These are phyloP conservation scores for Tricholoma flavovirens DNA, from an alignment of 768 basidiomycete species.

Conservation along the genomic window DNA sequence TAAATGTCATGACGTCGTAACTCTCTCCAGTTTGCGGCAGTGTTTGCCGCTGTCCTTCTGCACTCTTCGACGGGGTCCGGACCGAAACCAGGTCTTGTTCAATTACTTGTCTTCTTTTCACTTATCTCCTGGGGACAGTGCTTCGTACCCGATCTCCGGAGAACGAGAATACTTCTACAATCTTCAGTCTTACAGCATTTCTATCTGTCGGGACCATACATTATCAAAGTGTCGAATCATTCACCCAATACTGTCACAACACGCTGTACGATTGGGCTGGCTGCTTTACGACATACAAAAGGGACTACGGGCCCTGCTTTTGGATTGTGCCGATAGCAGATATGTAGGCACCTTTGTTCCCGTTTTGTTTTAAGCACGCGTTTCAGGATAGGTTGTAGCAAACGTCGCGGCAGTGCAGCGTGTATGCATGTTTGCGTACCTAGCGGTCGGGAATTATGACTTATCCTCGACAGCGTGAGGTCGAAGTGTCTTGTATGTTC, in stretches of 20 bases:
- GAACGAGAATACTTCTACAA: background rate
- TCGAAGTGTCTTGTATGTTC: background rate
- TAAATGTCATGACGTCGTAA: background rate
- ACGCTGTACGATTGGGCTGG: too few species aligned
- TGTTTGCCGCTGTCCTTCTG: background rate
- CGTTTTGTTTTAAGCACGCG: background rate
- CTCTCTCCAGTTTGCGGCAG: background rate
- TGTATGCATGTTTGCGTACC: background rate
- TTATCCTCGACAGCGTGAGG: background rate
- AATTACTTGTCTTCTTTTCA: background rate
- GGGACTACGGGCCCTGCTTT: background rate
- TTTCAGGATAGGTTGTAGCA: background rate
- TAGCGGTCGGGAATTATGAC: too few species aligned
- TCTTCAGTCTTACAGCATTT: too few species aligned
- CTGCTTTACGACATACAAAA: too few species aligned
- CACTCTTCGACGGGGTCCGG: background rate
- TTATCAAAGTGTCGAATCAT: too few species aligned
- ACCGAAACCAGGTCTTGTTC: background rate
- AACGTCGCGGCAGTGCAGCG: background rate
- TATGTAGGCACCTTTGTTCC: too few species aligned
- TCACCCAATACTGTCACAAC: too few species aligned
- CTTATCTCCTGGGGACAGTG: too few species aligned
- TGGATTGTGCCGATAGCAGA: background rate
- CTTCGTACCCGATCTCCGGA: background rate
- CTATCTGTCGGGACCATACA: too few species aligned